Base-by-base conservation (phyloP, 495 filamentous ascomycete species). In the Talaromyces proteolyticus region DNA sequence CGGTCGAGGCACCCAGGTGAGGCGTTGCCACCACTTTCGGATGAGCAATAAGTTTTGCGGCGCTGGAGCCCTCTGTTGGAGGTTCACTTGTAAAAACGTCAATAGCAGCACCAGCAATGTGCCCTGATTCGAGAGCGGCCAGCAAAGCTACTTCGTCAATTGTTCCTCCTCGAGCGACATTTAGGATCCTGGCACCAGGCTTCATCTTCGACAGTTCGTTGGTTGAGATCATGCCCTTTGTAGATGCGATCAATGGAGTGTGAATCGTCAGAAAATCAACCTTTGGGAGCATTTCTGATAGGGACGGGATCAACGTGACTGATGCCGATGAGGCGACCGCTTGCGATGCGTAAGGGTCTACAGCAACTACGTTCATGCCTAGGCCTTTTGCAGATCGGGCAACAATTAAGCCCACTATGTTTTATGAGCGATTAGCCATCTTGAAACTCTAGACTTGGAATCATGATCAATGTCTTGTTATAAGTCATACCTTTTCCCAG, bases 41-140 rank as follows among this genome's bases (percentile, higher is more conserved):
- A 53, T 89, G 85, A 2, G 65, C 67, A 43, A 81, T 75, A 20
- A 88, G 63, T 43, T 67, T 68, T 42, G 69, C 69, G 1, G 84
- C 79, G 4, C 75, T 58, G 19, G 76, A 75, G 24, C 71, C 75
- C 6, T 54, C 18, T 18, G 36, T 44, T 6, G 81, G 82, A 17
- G 87, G 87, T 62, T 91, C 87, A 1, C 70, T 69, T 0, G 84
- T 87, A 61, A 84, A 89, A 42, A 91, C 87, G 63, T 91, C 87
- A 14, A 89, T 61, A 3, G 85, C 87, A 0, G 87, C 87, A 0
- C 85, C 86, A 1, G 79, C 84, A 20, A 91, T 79, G 56, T 76
- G 81, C 3, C 82, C 84, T 4, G 71, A 73, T 19, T 88, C 77
- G 1, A 91, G 58, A 3, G 86, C 86, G 14, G 70, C 75, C 0